phyloP scores from a whole-genome alignment of 163 green algal species.

The Chlorella variabilis region DNA sequence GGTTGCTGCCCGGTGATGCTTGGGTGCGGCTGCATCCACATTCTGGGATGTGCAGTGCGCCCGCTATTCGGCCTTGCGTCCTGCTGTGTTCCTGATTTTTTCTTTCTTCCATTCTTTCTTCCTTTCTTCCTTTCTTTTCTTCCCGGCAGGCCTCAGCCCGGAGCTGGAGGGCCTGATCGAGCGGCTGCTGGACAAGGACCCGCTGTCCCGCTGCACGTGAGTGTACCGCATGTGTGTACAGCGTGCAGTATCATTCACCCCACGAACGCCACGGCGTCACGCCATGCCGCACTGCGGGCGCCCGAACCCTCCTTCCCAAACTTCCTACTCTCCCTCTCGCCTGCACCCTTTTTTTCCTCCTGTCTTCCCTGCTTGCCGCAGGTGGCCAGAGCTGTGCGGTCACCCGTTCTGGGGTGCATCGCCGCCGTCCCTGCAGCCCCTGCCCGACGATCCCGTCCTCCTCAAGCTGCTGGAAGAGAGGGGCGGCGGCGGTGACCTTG shows the following conservation, averaged over 20 bases:
- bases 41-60: not conserved
- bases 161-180: constrained; percentile 81
- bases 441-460: constrained; percentile 59
- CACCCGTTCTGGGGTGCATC: constrained; percentile 84
- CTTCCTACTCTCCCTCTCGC: no score
- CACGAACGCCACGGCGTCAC: no score
- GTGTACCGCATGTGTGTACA: constrained; percentile 36
- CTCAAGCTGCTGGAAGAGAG: not conserved
- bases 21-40: no score
- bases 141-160: constrained; percentile 44
- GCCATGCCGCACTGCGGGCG: no score
- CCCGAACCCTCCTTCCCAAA: no score
- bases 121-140: not conserved
- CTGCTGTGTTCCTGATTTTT: not conserved
- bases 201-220: constrained; percentile 79
- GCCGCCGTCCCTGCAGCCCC: constrained; percentile 56
- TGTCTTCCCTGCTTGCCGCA: no score
- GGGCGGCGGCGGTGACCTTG: not conserved
- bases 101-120: no score
- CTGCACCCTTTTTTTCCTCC: no score
- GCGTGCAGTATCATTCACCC: not conserved
- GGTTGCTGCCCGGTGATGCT: not conserved
- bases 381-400: constrained; percentile 61
- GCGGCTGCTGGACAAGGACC: constrained; percentile 89
- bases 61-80: not conserved